Percentiles rank a stretch among this genome's conserved stretches.
Conservation (phyloP, 1,139 yeast species). For the Candida tetrigidarum region DNA sequence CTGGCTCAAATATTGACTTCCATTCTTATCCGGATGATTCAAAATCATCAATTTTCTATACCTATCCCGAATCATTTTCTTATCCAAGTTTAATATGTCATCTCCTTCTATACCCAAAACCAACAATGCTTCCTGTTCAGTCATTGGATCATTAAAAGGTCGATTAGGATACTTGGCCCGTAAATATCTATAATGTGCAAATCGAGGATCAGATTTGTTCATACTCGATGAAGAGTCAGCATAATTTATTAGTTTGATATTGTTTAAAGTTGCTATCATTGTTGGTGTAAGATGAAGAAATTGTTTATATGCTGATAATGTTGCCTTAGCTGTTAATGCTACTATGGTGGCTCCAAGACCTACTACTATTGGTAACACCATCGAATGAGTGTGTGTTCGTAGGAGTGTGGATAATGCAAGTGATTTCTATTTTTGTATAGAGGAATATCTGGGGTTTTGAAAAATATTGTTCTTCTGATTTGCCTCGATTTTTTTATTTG, state of each 20-base stretch:
- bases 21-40: slow-evolving; percentile 81
- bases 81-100: slow-evolving; percentile 51
- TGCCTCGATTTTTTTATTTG: too few relatives aligned
- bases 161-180: slow-evolving; percentile 40
- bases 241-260: slow-evolving; percentile 30
- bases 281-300: slow-evolving; percentile 50
- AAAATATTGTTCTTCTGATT: too few relatives aligned
- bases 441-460: neutral
- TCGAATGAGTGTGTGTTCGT: slow-evolving; percentile 7
- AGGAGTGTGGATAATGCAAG: neutral
- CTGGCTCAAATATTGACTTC: slow-evolving; percentile 70
- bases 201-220: slow-evolving; percentile 21
- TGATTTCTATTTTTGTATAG: neutral
- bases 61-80: slow-evolving; percentile 49
- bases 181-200: slow-evolving; percentile 29
- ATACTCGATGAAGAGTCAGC: slow-evolving; percentile 6
- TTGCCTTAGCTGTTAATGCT: slow-evolving; percentile 57
- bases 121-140: slow-evolving; percentile 61
- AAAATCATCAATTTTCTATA: slow-evolving; percentile 68
- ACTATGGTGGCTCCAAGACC: slow-evolving; percentile 61
- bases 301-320: slow-evolving; percentile 48
- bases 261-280: slow-evolving; percentile 61
- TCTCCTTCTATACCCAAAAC: slow-evolving; percentile 57
- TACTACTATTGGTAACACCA: slow-evolving; percentile 58
- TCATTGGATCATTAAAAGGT: slow-evolving; percentile 58